Evolutionary conservation across 192 early-diverging fungal genomes (phyloP).

Genomic region (Backusella morwellensis): DNA sequence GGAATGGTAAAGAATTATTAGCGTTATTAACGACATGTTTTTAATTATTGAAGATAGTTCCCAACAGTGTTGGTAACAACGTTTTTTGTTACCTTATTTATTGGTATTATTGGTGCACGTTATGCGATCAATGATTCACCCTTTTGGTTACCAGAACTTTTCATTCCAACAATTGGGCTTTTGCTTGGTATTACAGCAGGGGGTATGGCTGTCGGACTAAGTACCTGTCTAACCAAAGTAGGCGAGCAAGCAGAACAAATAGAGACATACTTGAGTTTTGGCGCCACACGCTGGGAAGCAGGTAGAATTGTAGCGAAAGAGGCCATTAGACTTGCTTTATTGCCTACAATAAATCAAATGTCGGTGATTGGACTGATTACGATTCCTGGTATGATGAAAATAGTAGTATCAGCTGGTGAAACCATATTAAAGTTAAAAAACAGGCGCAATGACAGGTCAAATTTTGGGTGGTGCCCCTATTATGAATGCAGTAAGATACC

Average conservation of each 20-base stretch:
- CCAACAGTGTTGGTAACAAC: slow-evolving; percentile 44
- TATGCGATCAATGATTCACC: slow-evolving; percentile 72
- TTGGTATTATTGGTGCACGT: slow-evolving; percentile 60
- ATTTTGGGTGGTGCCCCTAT: slow-evolving; percentile 79
- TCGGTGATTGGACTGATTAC: slow-evolving; percentile 75
- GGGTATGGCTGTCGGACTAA: slow-evolving; percentile 63
- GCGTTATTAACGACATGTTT: not conserved
- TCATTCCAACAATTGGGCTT: slow-evolving; percentile 87
- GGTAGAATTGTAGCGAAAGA: slow-evolving; percentile 66
- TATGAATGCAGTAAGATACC: slow-evolving; percentile 73
- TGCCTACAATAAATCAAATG: slow-evolving; percentile 84
- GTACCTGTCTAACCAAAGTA: slow-evolving; percentile 53
- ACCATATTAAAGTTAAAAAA: not conserved
- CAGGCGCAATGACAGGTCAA: slow-evolving; percentile 73
- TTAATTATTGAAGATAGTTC: slow-evolving; percentile 32
- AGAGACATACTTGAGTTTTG: slow-evolving; percentile 59
- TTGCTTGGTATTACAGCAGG: slow-evolving; percentile 77
- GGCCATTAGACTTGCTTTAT: slow-evolving; percentile 66
- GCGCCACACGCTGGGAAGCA: slow-evolving; percentile 82
- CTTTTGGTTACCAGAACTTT: slow-evolving; percentile 68
- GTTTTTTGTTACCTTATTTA: slow-evolving; percentile 45
- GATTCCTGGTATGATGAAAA: not conserved
- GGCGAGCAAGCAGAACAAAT: slow-evolving; percentile 28
- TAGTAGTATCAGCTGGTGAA: not conserved
- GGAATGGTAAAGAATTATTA: slow-evolving; percentile 59